phyloP scores from a whole-genome alignment of 1,139 yeast genomes.

The Geotrichum histeridarum region DNA sequence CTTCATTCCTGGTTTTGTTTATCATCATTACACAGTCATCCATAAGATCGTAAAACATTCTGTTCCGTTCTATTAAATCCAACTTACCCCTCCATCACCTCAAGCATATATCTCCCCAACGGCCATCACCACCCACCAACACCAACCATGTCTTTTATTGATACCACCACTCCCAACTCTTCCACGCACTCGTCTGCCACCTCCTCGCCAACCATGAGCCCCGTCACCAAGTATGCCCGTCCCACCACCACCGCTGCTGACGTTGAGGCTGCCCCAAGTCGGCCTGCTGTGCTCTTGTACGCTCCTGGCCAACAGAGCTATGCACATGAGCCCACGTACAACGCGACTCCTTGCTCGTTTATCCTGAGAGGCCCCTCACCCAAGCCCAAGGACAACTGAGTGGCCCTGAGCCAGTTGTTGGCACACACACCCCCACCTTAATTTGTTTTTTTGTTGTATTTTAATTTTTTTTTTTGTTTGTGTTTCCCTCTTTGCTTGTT shows the following conservation, averaged over 20 bases:
- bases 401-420: too few relatives aligned
- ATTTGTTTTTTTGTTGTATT: too few relatives aligned
- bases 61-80: too few relatives aligned
- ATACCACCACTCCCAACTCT: not conserved
- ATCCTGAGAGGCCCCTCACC: conserved; percentile 9
- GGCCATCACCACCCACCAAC: not conserved
- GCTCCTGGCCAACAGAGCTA: conserved; percentile 9
- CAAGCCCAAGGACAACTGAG: not conserved
- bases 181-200: not conserved
- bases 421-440: too few relatives aligned
- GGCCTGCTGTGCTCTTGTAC: not conserved
- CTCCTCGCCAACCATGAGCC: not conserved
- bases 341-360: not conserved
- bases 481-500: too few relatives aligned
- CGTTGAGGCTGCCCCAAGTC: too few relatives aligned
- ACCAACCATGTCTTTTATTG: not conserved
- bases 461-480: too few relatives aligned
- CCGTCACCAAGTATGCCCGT: not conserved
- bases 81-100: not conserved
- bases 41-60: too few relatives aligned
- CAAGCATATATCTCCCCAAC: not conserved
- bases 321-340: not conserved
- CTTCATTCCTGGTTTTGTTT: too few relatives aligned
- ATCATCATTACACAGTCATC: too few relatives aligned
- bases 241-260: not conserved